A percentile compares a stretch with the other conserved stretches of the same genome.
These are phyloP conservation scores for Anaeromyces robustus DNA, from an alignment of 192 early-diverging fungal genomes.

Conservation along the genomic window DNA sequence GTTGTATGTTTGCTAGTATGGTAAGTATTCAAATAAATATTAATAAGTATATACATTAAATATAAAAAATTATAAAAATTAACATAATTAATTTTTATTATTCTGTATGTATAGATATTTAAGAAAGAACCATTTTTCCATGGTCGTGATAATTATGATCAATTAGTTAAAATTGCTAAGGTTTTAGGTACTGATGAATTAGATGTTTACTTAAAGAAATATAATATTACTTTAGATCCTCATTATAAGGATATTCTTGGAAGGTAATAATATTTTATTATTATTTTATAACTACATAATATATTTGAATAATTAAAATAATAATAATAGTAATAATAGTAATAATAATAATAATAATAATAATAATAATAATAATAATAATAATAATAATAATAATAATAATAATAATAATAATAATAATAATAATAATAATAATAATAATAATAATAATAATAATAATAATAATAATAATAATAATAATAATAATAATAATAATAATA, in stretches of 20 bases:
- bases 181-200: constrained; percentile 95
- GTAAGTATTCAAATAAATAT: constrained; percentile 20
- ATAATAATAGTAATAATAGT: no score
- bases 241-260: constrained; percentile 90
- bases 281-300: no score
- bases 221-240: constrained; percentile 77
- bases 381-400: no score
- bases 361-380: no score
- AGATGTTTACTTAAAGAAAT: constrained; percentile 83
- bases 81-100: not conserved
- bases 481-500: no score
- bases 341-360: no score
- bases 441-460: no score
- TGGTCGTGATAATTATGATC: constrained; percentile 95
- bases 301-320: no score
- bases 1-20: constrained; percentile 99
- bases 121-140: constrained; percentile 99
- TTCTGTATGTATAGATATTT: constrained; percentile 59
- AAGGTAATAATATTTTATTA: constrained; percentile 19
- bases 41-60: not conserved
- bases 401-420: no score
- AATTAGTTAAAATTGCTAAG: constrained; percentile 96
- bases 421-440: no score
- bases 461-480: no score
- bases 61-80: not conserved